These are phyloP conservation scores for Plenodomus tracheiphilus DNA, from an alignment of 2,329 filamentous ascomycete species.

Conservation along the genomic window DNA sequence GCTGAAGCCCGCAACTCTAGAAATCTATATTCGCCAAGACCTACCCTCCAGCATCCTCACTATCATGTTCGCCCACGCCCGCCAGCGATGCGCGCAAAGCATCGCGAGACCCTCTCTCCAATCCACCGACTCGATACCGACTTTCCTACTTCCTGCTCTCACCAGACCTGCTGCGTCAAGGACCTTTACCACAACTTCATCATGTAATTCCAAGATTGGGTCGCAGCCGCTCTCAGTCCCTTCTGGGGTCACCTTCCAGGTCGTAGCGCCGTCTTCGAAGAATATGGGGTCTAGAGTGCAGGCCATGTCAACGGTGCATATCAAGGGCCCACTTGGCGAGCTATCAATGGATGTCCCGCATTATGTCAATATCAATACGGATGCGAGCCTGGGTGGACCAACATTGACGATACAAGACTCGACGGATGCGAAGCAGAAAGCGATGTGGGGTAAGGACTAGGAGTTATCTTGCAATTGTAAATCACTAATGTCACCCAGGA, in stretches of 20 bases:
- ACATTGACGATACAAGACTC: conserved; percentile 71
- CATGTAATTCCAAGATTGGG: conserved; percentile 79
- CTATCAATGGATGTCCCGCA: conserved; percentile 77
- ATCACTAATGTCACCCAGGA: conserved; percentile 56
- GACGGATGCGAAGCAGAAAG: conserved; percentile 73
- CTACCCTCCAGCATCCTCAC: background rate
- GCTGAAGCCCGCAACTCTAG: conserved; percentile 16
- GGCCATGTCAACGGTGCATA: conserved; percentile 68
- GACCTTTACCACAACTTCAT: conserved; percentile 72
- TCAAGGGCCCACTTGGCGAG: conserved; percentile 81
- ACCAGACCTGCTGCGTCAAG: conserved; percentile 51
- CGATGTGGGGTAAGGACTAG: conserved; percentile 82
- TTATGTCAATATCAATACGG: conserved; percentile 73
- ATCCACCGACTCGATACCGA: conserved; percentile 60
- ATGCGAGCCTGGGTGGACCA: conserved; percentile 65
- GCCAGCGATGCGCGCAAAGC: conserved; percentile 59
- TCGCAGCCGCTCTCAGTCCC: conserved; percentile 58
- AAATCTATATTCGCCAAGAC: conserved; percentile 28
- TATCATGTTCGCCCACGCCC: conserved; percentile 67
- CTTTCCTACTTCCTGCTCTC: conserved; percentile 75
- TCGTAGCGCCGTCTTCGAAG: conserved; percentile 65
- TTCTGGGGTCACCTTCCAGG: conserved; percentile 67
- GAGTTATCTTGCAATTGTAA: conserved; percentile 1
- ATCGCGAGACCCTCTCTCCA: conserved; percentile 52
- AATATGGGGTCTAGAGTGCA: conserved; percentile 64